Evolutionary conservation across 2,329 filamentous ascomycete genomes (phyloP), one percentile per base, ranked within the genome.

Genomic region (Lasiodiplodia sp.): DNA sequence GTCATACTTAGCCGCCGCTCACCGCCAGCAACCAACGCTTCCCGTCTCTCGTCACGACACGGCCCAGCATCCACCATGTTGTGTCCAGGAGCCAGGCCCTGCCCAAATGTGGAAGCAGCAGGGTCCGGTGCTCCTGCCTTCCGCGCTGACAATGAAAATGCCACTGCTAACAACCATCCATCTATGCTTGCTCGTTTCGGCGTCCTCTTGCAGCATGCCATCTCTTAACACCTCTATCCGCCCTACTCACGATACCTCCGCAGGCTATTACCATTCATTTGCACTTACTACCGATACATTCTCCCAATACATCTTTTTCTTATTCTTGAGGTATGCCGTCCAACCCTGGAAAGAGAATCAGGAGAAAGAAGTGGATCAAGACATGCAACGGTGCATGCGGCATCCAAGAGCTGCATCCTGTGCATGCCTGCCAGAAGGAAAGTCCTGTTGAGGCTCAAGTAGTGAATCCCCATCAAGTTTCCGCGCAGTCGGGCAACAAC

Each of bases 1-100:
- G 60, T 64, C 60, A 64, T 64, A 63, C 23, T 44, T 10, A 21
- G 21, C 40, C 12, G 37, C 40, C 14, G 28, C 60, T 64, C 60
- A 64, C 60, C 60, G 60, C 60, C 60, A 47, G 31, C 31, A 34
- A 8, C 7, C 31, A 34, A 34, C 31, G 31, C 31, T 34, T 34
- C 31, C 31, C 31, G 31, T 34, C 31, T 34, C 31, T 34, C 31
- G 31, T 34, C 31, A 34, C 49, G 18, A 23, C 21, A n/a, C 21
- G 11, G 49, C 49, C 21, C 6, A 52, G 18, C 49, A 21, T 23
- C 31, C 2, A 34, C 31, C 7, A 34, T 34, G 31, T 34, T 3
- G 31, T 34, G 31, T 10, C 31, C 7, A 34, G 8, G 8, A 4
- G 28, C 28, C 28, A 28, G 28, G 28, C 28, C 28, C 31, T 34